Percentiles rank a stretch among this genome's conserved stretches.
These are phyloP conservation scores for Barnettozyma botsteinii DNA, from an alignment of 805 yeast genomes.

Conservation along the genomic window DNA sequence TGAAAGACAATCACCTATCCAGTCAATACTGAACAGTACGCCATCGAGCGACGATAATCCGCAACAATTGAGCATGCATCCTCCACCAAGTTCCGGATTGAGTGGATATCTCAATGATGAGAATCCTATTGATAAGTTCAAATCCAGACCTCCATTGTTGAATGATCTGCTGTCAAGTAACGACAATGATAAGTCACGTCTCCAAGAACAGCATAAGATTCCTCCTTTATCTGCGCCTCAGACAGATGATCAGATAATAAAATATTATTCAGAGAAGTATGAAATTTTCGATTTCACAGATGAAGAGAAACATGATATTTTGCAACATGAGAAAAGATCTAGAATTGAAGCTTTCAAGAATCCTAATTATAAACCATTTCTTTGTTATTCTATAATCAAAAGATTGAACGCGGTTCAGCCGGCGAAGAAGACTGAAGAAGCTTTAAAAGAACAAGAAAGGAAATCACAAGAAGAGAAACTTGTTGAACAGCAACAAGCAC, in stretches of 20 bases:
- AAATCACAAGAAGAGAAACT: conserved; percentile 1
- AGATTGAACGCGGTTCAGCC: conserved; percentile 23
- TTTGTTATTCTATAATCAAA: conserved; percentile 27
- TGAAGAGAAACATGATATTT: conserved; percentile 27
- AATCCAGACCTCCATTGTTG: conserved; percentile 8
- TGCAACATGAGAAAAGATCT: conserved; percentile 26
- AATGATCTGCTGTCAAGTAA: conserved; percentile 5
- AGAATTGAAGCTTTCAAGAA: conserved; percentile 23
- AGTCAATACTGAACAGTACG: neutral
- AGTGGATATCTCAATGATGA: neutral
- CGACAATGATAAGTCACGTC: neutral
- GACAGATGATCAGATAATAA: conserved; percentile 25
- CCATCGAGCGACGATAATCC: no score
- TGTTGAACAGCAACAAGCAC: conserved; percentile 1
- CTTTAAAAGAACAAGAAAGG: neutral
- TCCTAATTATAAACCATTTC: conserved; percentile 24
- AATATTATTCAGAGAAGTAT: conserved; percentile 24
- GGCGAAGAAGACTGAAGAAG: conserved; percentile 6
- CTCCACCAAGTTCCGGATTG: neutral
- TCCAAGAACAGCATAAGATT: neutral
- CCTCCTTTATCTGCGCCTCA: conserved; percentile 4
- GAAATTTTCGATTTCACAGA: conserved; percentile 23
- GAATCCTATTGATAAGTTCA: neutral
- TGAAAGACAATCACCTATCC: neutral
- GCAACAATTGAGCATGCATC: no score